These are phyloP conservation scores for Eucalyptus pauciflora DNA, from an alignment of 345 rosid genomes.

Conservation along the genomic window DNA sequence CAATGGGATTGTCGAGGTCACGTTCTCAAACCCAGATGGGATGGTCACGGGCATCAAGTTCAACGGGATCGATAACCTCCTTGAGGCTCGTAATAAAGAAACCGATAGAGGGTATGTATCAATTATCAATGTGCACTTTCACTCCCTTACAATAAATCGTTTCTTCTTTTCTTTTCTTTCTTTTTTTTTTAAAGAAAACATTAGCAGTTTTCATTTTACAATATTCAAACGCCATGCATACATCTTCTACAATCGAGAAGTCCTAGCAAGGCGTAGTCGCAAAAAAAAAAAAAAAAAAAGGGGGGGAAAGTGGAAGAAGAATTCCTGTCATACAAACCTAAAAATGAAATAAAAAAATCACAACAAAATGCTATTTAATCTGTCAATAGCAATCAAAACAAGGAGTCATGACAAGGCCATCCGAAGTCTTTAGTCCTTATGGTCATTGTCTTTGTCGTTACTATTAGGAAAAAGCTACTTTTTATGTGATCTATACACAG, in stretches of 20 bases:
- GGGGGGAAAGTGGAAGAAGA: not conserved
- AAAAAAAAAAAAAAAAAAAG: not conserved
- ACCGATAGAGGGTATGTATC: not conserved
- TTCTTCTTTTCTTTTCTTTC: not conserved
- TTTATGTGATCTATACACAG: not conserved
- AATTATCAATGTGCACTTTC: not conserved
- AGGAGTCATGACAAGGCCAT: not conserved
- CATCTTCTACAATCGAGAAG: not conserved
- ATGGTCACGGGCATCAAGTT: conserved; percentile 9
- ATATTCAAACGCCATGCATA: not conserved
- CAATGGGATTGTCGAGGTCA: conserved; percentile 23
- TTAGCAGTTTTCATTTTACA: not conserved
- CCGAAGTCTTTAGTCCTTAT: not conserved
- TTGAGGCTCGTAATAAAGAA: not conserved
- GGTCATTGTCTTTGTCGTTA: not conserved
- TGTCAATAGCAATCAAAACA: not conserved
- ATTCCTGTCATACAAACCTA: not conserved
- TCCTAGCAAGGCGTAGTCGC: not conserved
- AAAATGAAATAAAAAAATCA: not conserved
- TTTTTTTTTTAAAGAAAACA: not conserved
- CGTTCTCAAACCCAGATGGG: conserved; percentile 13
- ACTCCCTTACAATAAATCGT: not conserved
- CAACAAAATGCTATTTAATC: not conserved
- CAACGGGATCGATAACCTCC: conserved; percentile 16
- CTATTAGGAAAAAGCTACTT: not conserved